Percentiles rank a stretch among this genome's conserved stretches.
Conservation (phyloP, 2,329 filamentous ascomycete species). For the Didymella pomorum region DNA sequence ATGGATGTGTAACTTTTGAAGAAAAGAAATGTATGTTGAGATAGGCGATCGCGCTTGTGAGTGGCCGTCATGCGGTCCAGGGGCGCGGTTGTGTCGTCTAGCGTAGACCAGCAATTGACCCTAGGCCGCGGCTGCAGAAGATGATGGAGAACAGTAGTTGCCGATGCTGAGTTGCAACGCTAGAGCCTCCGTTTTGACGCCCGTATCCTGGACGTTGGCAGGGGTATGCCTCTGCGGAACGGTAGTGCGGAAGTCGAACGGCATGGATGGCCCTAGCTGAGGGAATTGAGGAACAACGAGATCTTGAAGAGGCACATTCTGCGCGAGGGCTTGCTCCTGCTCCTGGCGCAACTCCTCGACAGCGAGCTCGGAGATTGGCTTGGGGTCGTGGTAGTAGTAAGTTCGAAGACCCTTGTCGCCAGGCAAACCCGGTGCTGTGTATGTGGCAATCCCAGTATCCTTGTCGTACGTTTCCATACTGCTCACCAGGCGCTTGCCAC, state of each 20-base stretch:
- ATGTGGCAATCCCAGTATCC: slow-evolving; percentile 62
- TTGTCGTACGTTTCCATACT: slow-evolving; percentile 64
- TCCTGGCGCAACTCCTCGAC: slow-evolving; percentile 9
- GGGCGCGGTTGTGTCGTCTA: background rate
- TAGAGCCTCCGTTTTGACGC: slow-evolving; percentile 6
- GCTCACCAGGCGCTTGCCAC: slow-evolving; percentile 68
- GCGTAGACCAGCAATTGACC: background rate
- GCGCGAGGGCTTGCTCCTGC: slow-evolving; percentile 14
- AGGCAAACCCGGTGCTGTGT: slow-evolving; percentile 63
- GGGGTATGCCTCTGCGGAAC: background rate
- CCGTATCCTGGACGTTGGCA: background rate
- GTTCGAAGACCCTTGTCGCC: slow-evolving; percentile 49
- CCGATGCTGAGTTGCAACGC: slow-evolving; percentile 1
- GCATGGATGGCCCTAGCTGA: background rate
- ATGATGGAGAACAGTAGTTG: slow-evolving; percentile 5
- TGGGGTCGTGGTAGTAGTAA: slow-evolving; percentile 67
- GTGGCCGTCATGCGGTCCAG: background rate
- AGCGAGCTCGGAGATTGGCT: slow-evolving; percentile 9
- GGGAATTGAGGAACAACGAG: background rate
- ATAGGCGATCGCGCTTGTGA: background rate
- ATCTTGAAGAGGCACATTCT: slow-evolving; percentile 6
- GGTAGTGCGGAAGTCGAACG: background rate
- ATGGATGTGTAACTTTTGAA: background rate
- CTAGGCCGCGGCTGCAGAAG: slow-evolving; percentile 8
- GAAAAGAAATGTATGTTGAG: background rate